These are phyloP conservation scores for Podospora bellae-mahoneyi DNA, from an alignment of 495 filamentous ascomycete genomes.

Conservation along the genomic window DNA sequence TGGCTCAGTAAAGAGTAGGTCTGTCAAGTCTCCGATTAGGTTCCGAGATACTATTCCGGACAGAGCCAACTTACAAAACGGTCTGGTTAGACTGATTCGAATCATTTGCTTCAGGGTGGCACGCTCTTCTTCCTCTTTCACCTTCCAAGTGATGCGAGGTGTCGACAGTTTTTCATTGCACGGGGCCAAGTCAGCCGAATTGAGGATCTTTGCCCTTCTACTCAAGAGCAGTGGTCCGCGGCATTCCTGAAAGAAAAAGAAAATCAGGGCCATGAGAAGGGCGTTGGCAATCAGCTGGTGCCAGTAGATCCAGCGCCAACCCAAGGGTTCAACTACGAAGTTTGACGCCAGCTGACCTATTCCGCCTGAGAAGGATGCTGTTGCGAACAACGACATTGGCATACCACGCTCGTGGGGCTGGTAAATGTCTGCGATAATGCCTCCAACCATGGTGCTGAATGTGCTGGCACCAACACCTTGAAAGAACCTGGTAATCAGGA, in stretches of 20 bases:
- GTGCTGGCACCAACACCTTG: not conserved
- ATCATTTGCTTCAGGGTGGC: not conserved
- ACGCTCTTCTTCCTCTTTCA: not conserved
- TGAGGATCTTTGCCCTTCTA: not conserved
- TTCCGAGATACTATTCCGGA: not conserved
- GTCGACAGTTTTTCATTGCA: not conserved
- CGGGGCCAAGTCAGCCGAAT: not conserved
- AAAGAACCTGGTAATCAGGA: not conserved
- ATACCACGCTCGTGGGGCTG: not conserved
- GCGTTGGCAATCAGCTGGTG: not conserved
- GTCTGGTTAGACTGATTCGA: not conserved
- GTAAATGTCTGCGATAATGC: not conserved
- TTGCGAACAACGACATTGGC: not conserved
- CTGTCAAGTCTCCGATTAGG: not conserved
- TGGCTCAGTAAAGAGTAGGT: not conserved
- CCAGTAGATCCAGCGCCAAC: not conserved
- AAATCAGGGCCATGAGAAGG: not conserved
- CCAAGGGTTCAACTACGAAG: not conserved
- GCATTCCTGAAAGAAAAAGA: not conserved
- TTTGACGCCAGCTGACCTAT: not conserved
- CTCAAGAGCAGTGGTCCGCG: not conserved
- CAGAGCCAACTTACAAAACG: not conserved
- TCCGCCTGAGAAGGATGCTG: not conserved
- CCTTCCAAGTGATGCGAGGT: not conserved
- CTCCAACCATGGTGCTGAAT: not conserved